Evolutionary conservation across 2,329 filamentous ascomycete species (phyloP), one percentile per base, ranked within the genome.

Genomic region (Epichloe scottii): DNA sequence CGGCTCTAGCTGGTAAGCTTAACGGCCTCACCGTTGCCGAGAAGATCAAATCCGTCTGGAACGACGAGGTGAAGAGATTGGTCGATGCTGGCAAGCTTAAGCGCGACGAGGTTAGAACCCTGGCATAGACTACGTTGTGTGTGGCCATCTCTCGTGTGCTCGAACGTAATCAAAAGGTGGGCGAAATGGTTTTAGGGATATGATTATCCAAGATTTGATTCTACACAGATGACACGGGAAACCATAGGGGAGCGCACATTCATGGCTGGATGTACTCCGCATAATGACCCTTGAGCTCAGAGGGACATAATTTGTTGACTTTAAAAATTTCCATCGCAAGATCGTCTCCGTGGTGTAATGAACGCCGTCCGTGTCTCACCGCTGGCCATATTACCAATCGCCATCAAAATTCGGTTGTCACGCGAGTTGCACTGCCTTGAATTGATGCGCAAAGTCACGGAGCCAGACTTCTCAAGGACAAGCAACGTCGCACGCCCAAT

Each of bases 1-100:
- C 90, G 40, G 78, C 77, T 21, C 73, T 98, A 53, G 89, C 90
- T 37, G 76, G 74, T 60, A 91, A 91, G 74, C 80, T 98, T 54
- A 84, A 81, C 62, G 80, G 82, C 43, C 77, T 88, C 61, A 94
- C 87, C 68, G 82, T 91, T 55, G 82, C 82, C 19, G 81, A 79
- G 57, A 87, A 89, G 67, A 91, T 98, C 69, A 96, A 94, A 81
- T 72, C 71, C 51, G 82, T 89, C 50, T 97, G 90, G 79, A 73
- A 72, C 57, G 84, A 76, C 43, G 87, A 96, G 75, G 82, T 85
- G 51, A 81, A 85, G 75, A 79, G 84, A 56, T 79, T 97, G 37
- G 77, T 93, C 54, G 82, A 71, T 46, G 87, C 84, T 57, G 89
- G 90, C 58, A 95, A 94, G 79, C 71, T 93, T 53, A 90, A 91